These are phyloP conservation scores for Neurospora sp. DNA, from an alignment of 495 filamentous ascomycete genomes.

Conservation along the genomic window DNA sequence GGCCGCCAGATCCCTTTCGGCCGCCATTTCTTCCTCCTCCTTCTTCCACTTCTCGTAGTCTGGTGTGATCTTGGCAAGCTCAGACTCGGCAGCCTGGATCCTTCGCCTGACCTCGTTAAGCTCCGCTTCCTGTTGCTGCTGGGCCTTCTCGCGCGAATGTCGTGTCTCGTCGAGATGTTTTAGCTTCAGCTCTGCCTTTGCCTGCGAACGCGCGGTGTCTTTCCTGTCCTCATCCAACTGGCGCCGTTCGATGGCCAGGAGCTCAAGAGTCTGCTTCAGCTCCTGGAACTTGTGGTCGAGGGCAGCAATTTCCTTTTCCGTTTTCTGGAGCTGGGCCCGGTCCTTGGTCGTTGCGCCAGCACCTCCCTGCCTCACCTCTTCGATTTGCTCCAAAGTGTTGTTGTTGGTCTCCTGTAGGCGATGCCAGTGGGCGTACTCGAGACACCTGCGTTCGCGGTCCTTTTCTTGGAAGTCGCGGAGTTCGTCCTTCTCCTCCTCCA, in stretches of 20 bases:
- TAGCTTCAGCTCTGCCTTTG: conserved; percentile 75
- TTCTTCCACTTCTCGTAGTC: conserved; percentile 62
- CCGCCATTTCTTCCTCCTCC: conserved; percentile 58
- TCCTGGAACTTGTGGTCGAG: conserved; percentile 70
- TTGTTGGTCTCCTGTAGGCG: conserved; percentile 73
- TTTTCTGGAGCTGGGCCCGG: conserved; percentile 61
- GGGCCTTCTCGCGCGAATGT: conserved; percentile 62
- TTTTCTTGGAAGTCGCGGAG: conserved; percentile 87
- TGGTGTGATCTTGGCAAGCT: conserved; percentile 62
- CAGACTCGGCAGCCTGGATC: conserved; percentile 67
- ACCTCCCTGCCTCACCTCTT: conserved; percentile 69
- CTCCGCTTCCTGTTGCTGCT: conserved; percentile 59
- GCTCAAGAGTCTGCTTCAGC: conserved; percentile 70
- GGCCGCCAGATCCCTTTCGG: conserved; percentile 66
- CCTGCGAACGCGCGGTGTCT: conserved; percentile 62
- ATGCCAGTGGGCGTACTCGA: conserved; percentile 91
- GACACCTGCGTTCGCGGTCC: conserved; percentile 81
- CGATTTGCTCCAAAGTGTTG: conserved; percentile 69
- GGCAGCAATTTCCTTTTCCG: conserved; percentile 69
- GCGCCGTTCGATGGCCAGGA: conserved; percentile 75
- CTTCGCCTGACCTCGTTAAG: conserved; percentile 59
- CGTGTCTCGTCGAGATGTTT: conserved; percentile 74
- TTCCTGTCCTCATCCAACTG: conserved; percentile 86
- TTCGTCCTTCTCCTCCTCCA: conserved; percentile 97
- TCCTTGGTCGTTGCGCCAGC: conserved; percentile 76